Evolutionary conservation across 2,329 filamentous ascomycete genomes (phyloP).

Genomic region (Scopulariopsis brevicaulis): DNA sequence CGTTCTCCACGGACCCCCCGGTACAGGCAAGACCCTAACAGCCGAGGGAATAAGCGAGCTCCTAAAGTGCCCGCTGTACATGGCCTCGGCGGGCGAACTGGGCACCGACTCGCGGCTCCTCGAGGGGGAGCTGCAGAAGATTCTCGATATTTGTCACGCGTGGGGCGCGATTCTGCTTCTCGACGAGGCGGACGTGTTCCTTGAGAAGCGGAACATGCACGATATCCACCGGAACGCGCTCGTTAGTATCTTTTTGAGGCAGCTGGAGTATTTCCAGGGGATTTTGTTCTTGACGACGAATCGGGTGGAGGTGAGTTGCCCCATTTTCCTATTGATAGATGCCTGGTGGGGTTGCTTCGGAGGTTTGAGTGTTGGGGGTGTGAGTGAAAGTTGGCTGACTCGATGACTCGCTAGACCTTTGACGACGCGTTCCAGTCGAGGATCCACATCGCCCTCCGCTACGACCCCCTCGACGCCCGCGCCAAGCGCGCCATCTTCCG

Average conservation of each 20-base stretch:
- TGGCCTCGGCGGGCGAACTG: slow-evolving; percentile 71
- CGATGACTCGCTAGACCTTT: slow-evolving; percentile 47
- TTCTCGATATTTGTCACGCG: slow-evolving; percentile 25
- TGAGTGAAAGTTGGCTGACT: neutral
- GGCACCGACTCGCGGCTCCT: slow-evolving; percentile 66
- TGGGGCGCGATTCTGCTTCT: slow-evolving; percentile 17
- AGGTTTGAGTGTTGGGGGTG: too few species aligned
- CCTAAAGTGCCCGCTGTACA: slow-evolving; percentile 71
- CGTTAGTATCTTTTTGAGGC: slow-evolving; percentile 23
- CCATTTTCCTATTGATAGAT: neutral
- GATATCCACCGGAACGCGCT: slow-evolving; percentile 14
- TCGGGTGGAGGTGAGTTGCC: slow-evolving; percentile 17
- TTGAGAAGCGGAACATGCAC: slow-evolving; percentile 10
- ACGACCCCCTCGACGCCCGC: slow-evolving; percentile 60
- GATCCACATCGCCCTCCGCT: slow-evolving; percentile 76
- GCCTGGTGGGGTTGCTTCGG: too few species aligned
- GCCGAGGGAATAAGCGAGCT: slow-evolving; percentile 62
- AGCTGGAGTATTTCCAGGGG: slow-evolving; percentile 27
- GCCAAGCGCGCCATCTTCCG: slow-evolving; percentile 74
- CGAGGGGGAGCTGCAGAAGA: slow-evolving; percentile 69
- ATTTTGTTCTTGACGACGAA: slow-evolving; percentile 34
- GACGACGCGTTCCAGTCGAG: slow-evolving; percentile 84
- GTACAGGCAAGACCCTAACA: slow-evolving; percentile 34
- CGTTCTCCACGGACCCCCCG: slow-evolving; percentile 54
- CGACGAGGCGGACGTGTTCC: slow-evolving; percentile 9